Evolutionary conservation across 2,329 filamentous ascomycete species (phyloP).

Genomic region (Macrophomina tecta): DNA sequence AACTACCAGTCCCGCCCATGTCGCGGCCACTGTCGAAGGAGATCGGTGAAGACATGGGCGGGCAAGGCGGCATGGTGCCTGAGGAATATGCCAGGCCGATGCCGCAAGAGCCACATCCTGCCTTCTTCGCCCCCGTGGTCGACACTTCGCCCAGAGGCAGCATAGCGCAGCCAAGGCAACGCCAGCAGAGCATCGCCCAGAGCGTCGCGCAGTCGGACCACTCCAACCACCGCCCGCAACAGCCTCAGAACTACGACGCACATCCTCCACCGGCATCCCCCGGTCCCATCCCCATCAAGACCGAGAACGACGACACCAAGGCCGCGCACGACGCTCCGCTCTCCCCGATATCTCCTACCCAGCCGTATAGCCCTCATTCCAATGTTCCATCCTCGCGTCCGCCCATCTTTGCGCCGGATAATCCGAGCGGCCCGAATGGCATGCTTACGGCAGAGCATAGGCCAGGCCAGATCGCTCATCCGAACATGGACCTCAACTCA

Average conservation of each 20-base stretch:
- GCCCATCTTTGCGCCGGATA: constrained; percentile 44
- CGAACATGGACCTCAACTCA: constrained; percentile 45
- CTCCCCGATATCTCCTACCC: constrained; percentile 38
- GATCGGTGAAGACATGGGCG: constrained; percentile 17
- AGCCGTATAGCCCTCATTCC: constrained; percentile 22
- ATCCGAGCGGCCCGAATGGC: constrained; percentile 47
- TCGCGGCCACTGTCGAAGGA: constrained; percentile 32
- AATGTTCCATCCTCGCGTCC: constrained; percentile 32
- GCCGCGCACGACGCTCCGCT: constrained; percentile 23
- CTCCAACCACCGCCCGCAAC: constrained; percentile 36
- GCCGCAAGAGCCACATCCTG: constrained; percentile 32
- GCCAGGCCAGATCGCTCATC: constrained; percentile 50
- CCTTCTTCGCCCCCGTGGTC: constrained; percentile 29
- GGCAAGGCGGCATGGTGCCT: constrained; percentile 1
- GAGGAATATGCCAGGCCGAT: constrained; percentile 36
- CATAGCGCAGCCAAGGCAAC: constrained; percentile 29
- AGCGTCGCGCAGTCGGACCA: constrained; percentile 36
- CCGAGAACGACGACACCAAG: constrained; percentile 30
- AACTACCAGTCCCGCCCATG: constrained; percentile 13
- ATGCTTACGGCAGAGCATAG: constrained; percentile 43
- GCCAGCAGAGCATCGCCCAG: constrained; percentile 19
- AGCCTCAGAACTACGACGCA: constrained; percentile 31
- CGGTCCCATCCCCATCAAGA: constrained; percentile 34
- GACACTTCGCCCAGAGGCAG: constrained; percentile 21
- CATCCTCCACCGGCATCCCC: constrained; percentile 34